Evolutionary conservation across 805 yeast genomes (phyloP).

Genomic region (Wickerhamomyces sydowiorum): DNA sequence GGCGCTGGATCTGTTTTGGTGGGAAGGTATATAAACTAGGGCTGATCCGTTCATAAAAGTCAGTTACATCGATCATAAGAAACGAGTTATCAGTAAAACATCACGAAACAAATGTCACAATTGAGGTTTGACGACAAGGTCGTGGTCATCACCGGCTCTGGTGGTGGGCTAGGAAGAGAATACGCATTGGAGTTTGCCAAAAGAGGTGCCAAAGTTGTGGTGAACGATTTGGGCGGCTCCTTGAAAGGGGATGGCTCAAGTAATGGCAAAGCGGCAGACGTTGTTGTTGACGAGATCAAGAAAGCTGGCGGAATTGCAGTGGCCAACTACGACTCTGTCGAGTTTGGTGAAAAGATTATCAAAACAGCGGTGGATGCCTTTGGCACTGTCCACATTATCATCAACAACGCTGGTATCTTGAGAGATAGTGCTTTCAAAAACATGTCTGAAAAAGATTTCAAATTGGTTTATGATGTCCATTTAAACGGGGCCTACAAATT

Average conservation of each 20-base stretch:
- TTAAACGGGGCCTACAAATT: conserved; percentile 83
- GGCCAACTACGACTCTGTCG: conserved; percentile 90
- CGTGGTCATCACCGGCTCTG: conserved; percentile 93
- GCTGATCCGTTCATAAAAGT: background rate
- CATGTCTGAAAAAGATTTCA: conserved; percentile 77
- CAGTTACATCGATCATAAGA: background rate
- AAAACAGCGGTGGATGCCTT: conserved; percentile 80
- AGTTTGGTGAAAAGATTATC: conserved; percentile 77
- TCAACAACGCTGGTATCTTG: conserved; percentile 94
- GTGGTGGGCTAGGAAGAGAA: conserved; percentile 91
- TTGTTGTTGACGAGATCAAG: conserved; percentile 80
- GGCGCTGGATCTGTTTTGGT: no score
- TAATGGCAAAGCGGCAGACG: conserved; percentile 73
- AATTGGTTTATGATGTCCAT: conserved; percentile 79
- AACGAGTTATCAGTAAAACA: background rate
- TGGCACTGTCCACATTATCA: conserved; percentile 82
- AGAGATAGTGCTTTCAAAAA: conserved; percentile 84
- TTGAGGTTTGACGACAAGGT: conserved; percentile 73
- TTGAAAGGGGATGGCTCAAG: conserved; percentile 62
- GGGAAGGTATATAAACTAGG: background rate
- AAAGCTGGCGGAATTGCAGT: conserved; percentile 79
- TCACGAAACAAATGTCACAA: conserved; percentile 15
- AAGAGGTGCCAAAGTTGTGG: conserved; percentile 93
- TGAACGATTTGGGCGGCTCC: conserved; percentile 89
- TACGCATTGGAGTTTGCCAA: conserved; percentile 85